A percentile compares a stretch with the other conserved stretches of the same genome.
Conservation (phyloP, 768 basidiomycete genomes). For the Serendipita indica region DNA sequence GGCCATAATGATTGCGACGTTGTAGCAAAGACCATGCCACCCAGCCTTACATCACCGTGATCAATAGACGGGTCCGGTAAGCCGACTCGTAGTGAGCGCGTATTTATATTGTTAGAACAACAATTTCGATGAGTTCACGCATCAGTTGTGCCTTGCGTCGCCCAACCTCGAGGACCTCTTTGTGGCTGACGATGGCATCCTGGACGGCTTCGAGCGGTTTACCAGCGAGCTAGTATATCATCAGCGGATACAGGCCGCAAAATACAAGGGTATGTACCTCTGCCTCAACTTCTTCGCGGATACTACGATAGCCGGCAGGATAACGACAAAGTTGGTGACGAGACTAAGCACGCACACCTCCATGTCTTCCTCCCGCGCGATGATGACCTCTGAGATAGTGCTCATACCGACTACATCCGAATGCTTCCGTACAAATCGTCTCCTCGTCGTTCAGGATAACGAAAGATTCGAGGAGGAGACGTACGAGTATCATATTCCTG, state of each 20-base stretch:
- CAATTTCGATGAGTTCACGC: constrained; percentile 49
- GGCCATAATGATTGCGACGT: too few relatives aligned
- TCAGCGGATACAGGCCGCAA: too few relatives aligned
- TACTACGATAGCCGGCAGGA: constrained; percentile 44
- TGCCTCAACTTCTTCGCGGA: constrained; percentile 59
- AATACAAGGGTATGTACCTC: constrained; percentile 35
- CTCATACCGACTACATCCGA: constrained; percentile 93
- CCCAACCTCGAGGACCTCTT: constrained; percentile 58
- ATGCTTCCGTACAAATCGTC: constrained; percentile 55
- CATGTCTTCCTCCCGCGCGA: constrained; percentile 58
- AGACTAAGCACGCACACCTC: constrained; percentile 68
- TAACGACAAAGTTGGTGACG: constrained; percentile 75
- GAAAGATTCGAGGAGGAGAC: constrained; percentile 12
- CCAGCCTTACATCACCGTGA: neutral
- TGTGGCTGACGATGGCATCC: constrained; percentile 50
- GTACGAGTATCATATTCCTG: constrained; percentile 41
- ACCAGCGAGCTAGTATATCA: constrained; percentile 41
- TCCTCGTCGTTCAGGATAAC: constrained; percentile 14
- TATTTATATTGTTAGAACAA: constrained; percentile 27
- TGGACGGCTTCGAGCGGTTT: constrained; percentile 29
- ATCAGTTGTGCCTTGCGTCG: constrained; percentile 56
- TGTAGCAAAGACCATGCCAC: too few relatives aligned
- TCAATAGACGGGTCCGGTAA: neutral
- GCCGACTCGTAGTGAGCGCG: too few relatives aligned
- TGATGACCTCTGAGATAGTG: constrained; percentile 78